Conservation (phyloP, 106 monocot species). For the Allium cepa region DNA sequence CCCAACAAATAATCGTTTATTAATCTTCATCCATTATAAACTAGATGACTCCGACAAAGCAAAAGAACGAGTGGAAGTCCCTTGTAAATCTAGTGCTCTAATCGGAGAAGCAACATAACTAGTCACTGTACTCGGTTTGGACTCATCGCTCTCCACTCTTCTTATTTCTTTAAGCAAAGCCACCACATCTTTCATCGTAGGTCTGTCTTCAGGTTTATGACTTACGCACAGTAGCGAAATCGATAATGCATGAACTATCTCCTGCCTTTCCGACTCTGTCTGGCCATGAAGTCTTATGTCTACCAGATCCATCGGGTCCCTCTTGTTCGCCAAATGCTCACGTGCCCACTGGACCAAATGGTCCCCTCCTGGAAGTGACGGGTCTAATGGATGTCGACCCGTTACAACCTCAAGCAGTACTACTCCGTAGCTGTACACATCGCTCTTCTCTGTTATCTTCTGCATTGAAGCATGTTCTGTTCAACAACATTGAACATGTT, state of each 20-base stretch:
- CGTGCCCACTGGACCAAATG: slow-evolving; percentile 80
- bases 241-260: slow-evolving; percentile 60
- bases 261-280: slow-evolving; percentile 42
- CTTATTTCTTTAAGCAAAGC: slow-evolving; percentile 82
- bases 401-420: slow-evolving; percentile 78
- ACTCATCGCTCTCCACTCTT: slow-evolving; percentile 24
- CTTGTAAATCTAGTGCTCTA: slow-evolving; percentile 9
- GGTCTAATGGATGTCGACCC: slow-evolving; percentile 74
- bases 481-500: slow-evolving; percentile 1
- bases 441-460: slow-evolving; percentile 78
- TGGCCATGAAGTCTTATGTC: slow-evolving; percentile 48
- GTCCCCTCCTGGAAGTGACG: slow-evolving; percentile 49
- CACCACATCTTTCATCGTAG: slow-evolving; percentile 86
- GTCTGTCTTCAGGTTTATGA: slow-evolving; percentile 53
- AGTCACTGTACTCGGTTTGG: slow-evolving; percentile 14
- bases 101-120: slow-evolving; percentile 7
- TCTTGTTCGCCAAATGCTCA: slow-evolving; percentile 38
- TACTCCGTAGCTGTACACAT: slow-evolving; percentile 94
- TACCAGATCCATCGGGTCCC: slow-evolving; percentile 35
- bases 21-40: too few species aligned
- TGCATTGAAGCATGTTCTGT: slow-evolving; percentile 73
- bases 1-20: too few species aligned
- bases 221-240: slow-evolving; percentile 54
- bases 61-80: slow-evolving; percentile 66
- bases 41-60: slow-evolving; percentile 57